Percentiles rank a stretch among this genome's conserved stretches.
These are phyloP conservation scores for Apostasia shenzhenica DNA, from an alignment of 106 monocot genomes.

Conservation along the genomic window DNA sequence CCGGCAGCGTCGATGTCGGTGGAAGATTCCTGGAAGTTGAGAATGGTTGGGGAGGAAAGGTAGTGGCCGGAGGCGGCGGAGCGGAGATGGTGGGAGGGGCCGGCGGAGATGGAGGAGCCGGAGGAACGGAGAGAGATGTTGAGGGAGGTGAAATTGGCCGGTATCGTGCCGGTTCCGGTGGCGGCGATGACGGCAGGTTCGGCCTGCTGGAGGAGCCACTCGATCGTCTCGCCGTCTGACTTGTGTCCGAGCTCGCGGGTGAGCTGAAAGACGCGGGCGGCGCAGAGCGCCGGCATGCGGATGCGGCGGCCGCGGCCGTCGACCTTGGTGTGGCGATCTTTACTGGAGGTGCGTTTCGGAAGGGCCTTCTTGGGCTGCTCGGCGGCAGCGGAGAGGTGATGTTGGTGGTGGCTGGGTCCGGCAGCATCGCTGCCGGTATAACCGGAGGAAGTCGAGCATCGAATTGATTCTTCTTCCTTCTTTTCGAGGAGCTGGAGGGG, in stretches of 20 bases:
- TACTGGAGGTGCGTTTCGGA: conserved; percentile 63
- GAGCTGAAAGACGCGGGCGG: conserved; percentile 77
- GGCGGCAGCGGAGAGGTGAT: neutral
- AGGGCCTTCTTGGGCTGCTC: conserved; percentile 28
- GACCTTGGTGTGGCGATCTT: conserved; percentile 85
- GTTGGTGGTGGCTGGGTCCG: neutral
- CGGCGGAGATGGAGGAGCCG: conserved; percentile 36
- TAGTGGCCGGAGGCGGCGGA: conserved; percentile 5
- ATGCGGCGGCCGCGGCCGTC: conserved; percentile 79
- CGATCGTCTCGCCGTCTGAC: conserved; percentile 87
- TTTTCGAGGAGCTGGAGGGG: conserved; percentile 73
- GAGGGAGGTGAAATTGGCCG: conserved; percentile 83
- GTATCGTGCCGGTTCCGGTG: conserved; percentile 83
- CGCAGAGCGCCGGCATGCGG: conserved; percentile 80
- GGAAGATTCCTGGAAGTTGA: conserved; percentile 7
- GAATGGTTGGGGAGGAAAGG: conserved; percentile 11
- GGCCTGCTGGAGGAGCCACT: conserved; percentile 86
- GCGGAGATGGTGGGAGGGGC: conserved; percentile 4
- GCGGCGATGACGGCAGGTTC: conserved; percentile 84
- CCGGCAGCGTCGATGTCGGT: conserved; percentile 8
- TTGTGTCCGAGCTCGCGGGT: conserved; percentile 87
- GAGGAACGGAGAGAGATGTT: conserved; percentile 71
- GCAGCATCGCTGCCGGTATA: conserved; percentile 1
- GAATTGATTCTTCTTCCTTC: conserved; percentile 25
- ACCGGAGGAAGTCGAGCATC: conserved; percentile 23